A percentile compares a stretch with the other conserved stretches of the same genome.
phyloP scores from a whole-genome alignment of 768 basidiomycete genomes.

The Mycena sanguinolenta region DNA sequence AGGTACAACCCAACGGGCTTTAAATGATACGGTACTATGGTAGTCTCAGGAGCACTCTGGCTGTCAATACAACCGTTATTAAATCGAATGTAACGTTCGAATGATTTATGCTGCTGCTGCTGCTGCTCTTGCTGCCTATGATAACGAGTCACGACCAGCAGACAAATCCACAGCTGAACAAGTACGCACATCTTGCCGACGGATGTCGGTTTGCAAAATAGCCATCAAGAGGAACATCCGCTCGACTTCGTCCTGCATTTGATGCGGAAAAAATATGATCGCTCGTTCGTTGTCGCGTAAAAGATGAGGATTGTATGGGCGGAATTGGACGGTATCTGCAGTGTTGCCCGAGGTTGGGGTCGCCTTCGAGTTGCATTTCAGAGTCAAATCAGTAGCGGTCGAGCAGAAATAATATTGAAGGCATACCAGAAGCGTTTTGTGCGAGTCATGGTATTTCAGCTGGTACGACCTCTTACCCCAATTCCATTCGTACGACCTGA shows the following conservation, averaged over 20 bases:
- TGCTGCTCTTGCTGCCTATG: too few species aligned
- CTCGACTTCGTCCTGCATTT: conserved; percentile 43
- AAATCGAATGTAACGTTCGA: too few species aligned
- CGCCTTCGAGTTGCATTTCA: too few species aligned
- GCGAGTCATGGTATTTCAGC: background rate
- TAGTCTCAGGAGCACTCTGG: too few species aligned
- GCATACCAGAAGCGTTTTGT: background rate
- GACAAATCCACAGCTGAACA: too few species aligned
- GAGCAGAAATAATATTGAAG: too few species aligned
- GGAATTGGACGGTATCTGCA: background rate
- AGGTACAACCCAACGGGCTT: too few species aligned
- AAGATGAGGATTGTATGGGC: background rate
- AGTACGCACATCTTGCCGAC: conserved; percentile 17
- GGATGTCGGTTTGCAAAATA: conserved; percentile 2
- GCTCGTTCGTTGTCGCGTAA: background rate
- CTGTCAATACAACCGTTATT: too few species aligned
- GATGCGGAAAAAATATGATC: background rate
- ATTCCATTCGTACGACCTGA: background rate
- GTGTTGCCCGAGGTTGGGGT: background rate
- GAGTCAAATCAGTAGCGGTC: too few species aligned
- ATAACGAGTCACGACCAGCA: too few species aligned
- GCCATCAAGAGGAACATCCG: conserved; percentile 21
- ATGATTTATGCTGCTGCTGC: too few species aligned
- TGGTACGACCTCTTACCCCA: background rate
- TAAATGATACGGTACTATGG: too few species aligned